phyloP scores from a whole-genome alignment of 164 flowering plant species.

The Nelumbo lutea region DNA sequence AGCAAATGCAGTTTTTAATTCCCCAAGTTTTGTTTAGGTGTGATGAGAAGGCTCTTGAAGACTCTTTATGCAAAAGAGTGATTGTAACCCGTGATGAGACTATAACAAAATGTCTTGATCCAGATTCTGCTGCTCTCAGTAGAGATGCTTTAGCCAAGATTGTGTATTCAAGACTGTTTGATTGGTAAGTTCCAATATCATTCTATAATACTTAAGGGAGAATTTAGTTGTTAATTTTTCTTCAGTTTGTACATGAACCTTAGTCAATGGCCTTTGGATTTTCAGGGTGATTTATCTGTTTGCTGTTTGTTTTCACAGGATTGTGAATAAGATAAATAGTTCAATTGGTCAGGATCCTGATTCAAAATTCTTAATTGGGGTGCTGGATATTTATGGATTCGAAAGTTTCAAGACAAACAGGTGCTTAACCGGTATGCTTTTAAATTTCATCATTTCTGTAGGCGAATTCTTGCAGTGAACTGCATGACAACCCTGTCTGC shows the following conservation, averaged over 20 bases:
- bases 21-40: conserved; percentile 46
- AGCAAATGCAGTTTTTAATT: conserved; percentile 4
- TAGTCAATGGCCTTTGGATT: not conserved
- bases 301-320: conserved; percentile 42
- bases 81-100: conserved; percentile 87
- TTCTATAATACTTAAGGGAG: not conserved
- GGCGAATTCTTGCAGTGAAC: conserved; percentile 20
- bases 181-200: conserved; percentile 43
- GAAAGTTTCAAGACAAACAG: conserved; percentile 99
- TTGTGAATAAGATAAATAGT: conserved; percentile 80
- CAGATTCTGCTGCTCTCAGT: conserved; percentile 63
- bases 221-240: not conserved
- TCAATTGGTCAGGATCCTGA: conserved; percentile 96
- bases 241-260: not conserved
- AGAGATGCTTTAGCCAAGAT: conserved; percentile 86
- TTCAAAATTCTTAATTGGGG: conserved; percentile 83
- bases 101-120: conserved; percentile 78
- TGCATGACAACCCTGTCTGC: conserved; percentile 15
- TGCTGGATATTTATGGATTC: conserved; percentile 98
- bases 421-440: conserved; percentile 92
- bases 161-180: conserved; percentile 76
- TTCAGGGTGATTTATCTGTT: conserved; percentile 5
- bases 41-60: conserved; percentile 77
- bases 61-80: conserved; percentile 84
- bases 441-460: conserved; percentile 33